Evolutionary conservation across 768 basidiomycete genomes (phyloP), one percentile per base, ranked within the genome.

Genomic region (Kwoniella botswanensis): DNA sequence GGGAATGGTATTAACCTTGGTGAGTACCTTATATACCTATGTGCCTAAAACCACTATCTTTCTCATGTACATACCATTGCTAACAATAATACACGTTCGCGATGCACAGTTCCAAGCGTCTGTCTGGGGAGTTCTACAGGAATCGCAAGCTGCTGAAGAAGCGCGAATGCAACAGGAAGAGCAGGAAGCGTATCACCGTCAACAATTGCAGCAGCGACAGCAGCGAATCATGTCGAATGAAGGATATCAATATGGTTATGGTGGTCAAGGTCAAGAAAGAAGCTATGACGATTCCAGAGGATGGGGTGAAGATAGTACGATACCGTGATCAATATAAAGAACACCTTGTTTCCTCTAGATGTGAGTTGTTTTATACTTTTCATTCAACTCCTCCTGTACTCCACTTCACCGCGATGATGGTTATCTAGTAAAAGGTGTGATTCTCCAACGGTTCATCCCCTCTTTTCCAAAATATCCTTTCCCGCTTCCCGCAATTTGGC

Each of bases 1-100:
- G 91, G 93, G 92, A 9, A 86, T 99, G 65, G 94, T 98, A 0
- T 84, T 98, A 82, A 98, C 95, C 0, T 85, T 99, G 83, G 94
- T 94, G 79, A 73, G 88, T 85, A 17, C 21, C 18, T 7, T 35
- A 53, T 17, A 12, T 11, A n/a, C 26, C 24, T 35, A 12, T 18
- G 35, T 22, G 10, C 21, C n/a, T 11, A 44, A 4, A 6, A 6
- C 35, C 35, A 35, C 1, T 35, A 9, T 35, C 35, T 7, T 41
- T 15, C 24, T 24, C 10, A 7, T 35, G 41, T 55, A 17, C 9
- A 58, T 62, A 55, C n/a, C 2, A 13, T 29, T 22, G 10, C 26
- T 29, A 12, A 35, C 24, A 59, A 35, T 26, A 59, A 63, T 63
- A 59, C 43, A 26, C 54, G 11, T 21, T 17, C 52, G 17, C 18